A percentile compares a stretch with the other conserved stretches of the same genome.
phyloP scores from a whole-genome alignment of 441 rosid genomes.

The Pelargonium australe region DNA sequence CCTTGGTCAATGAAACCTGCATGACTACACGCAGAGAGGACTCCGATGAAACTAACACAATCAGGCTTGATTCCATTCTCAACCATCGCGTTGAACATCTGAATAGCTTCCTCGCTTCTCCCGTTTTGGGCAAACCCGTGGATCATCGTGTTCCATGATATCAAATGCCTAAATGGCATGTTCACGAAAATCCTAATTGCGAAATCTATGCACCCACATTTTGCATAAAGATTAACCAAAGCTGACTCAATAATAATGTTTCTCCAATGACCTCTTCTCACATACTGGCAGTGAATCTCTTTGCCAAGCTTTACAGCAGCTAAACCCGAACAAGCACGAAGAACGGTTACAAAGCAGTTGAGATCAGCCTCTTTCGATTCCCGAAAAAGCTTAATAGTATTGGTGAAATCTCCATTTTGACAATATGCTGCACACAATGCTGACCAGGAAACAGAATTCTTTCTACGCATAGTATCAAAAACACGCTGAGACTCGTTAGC shows the following conservation, averaged over 20 bases:
- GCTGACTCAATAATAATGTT: slow-evolving; percentile 78
- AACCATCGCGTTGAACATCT: slow-evolving; percentile 48
- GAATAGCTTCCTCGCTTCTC: slow-evolving; percentile 55
- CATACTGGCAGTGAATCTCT: slow-evolving; percentile 77
- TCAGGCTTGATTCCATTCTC: slow-evolving; percentile 52
- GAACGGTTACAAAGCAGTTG: slow-evolving; percentile 71
- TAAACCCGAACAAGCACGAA: slow-evolving; percentile 78
- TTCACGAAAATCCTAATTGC: slow-evolving; percentile 41
- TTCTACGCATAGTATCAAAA: slow-evolving; percentile 57
- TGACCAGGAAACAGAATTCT: slow-evolving; percentile 63
- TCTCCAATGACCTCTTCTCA: slow-evolving; percentile 60
- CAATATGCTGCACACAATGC: slow-evolving; percentile 77
- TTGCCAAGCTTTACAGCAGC: slow-evolving; percentile 62
- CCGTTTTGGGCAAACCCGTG: slow-evolving; percentile 81
- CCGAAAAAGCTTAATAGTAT: slow-evolving; percentile 50
- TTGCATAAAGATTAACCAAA: slow-evolving; percentile 74
- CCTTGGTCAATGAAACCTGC: slow-evolving; percentile 66
- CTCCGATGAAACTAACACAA: slow-evolving; percentile 59
- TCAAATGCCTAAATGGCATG: slow-evolving; percentile 49
- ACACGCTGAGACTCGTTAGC: slow-evolving; percentile 46
- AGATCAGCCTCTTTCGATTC: slow-evolving; percentile 48
- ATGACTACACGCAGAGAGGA: slow-evolving; percentile 77
- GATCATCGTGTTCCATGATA: slow-evolving; percentile 83
- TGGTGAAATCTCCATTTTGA: slow-evolving; percentile 52
- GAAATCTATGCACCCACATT: slow-evolving; percentile 58